Evolutionary conservation across 352 stramenopile genomes (phyloP), one percentile per base, ranked within the genome.

Genomic region (Phytophthora megakarya): DNA sequence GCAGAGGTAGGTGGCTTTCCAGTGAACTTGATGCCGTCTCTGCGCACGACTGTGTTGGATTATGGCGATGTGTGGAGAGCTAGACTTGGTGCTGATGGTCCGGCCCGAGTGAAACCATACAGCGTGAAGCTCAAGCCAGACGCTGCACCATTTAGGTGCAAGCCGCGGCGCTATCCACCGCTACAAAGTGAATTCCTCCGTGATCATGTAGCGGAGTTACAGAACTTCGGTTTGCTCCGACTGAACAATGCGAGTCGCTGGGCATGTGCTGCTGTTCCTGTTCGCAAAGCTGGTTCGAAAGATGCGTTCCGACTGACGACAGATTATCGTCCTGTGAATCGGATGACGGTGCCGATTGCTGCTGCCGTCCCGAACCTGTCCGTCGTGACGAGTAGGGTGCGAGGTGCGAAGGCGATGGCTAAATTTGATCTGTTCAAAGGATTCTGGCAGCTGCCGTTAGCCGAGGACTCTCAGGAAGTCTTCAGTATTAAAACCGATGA

Each of bases 351-450:
- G 19, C 45, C 51, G 4, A 48, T 59, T 15, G 51, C 43, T 4
- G 61, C 18, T 15, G 45, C 54, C 3, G 52, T 65, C 10, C 68
- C 52, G 12, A 61, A 71, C 33, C 48, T 70, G 0, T 32, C 65
- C 1, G 62, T 63, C 9, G 42, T 65, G 3, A 52, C 57, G 3
- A 51, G 60, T 8, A 8, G 51, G 16, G 37, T 69, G 1, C 21
- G 32, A 13, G 46, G 35, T 15, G 47, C 47, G 0, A 57, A 33
- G 13, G 21, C 23, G n/a, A 49, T 70, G 9, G 55, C 30, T 0
- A 67, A 62, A 21, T 51, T 68, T 15, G 67, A 75, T 21, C 44
- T 68, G 28, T 61, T 71, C 30, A 63, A 66, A 30, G 67, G 61
- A 3, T 75, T 65, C 37, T 75, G 55, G 61, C 55, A 72, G 43